phyloP scores from a whole-genome alignment of 78 protist genomes.

The Dictyostelium citrinum region DNA sequence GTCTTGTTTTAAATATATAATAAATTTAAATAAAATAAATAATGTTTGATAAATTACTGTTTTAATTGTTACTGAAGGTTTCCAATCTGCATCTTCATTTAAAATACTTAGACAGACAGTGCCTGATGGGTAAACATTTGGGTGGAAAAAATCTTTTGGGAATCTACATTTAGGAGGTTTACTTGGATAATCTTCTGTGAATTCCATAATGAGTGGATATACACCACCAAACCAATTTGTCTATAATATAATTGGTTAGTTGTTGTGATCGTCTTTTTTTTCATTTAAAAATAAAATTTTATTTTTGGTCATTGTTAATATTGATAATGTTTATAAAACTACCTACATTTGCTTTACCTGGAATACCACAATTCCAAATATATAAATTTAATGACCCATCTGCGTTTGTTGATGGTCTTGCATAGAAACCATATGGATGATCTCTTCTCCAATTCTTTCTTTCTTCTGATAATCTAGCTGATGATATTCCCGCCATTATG shows the following conservation, averaged over 20 bases:
- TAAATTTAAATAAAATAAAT: not conserved
- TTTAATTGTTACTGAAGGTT: conserved; percentile 94
- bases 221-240: conserved; percentile 97
- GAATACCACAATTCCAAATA: conserved; percentile 93
- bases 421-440: conserved; percentile 92
- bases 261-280: no score
- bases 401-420: conserved; percentile 72
- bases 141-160: conserved; percentile 85
- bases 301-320: not conserved
- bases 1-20: no score
- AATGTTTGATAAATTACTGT: not conserved
- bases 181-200: conserved; percentile 96
- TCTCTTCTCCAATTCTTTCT: conserved; percentile 93
- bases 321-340: conserved; percentile 7
- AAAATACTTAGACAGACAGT: conserved; percentile 97
- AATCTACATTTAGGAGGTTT: conserved; percentile 96
- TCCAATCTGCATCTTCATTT: conserved; percentile 98
- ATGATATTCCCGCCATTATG: conserved; percentile 87
- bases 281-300: not conserved
- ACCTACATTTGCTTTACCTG: conserved; percentile 89
- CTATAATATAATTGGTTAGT: not conserved
- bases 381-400: conserved; percentile 85
- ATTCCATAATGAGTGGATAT: conserved; percentile 88
- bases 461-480: conserved; percentile 90
- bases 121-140: conserved; percentile 95